A percentile compares a stretch with the other conserved stretches of the same genome.
These are phyloP conservation scores for Pseudotsuga menziesii DNA, from an alignment of 75 land plant species.

Conservation along the genomic window DNA sequence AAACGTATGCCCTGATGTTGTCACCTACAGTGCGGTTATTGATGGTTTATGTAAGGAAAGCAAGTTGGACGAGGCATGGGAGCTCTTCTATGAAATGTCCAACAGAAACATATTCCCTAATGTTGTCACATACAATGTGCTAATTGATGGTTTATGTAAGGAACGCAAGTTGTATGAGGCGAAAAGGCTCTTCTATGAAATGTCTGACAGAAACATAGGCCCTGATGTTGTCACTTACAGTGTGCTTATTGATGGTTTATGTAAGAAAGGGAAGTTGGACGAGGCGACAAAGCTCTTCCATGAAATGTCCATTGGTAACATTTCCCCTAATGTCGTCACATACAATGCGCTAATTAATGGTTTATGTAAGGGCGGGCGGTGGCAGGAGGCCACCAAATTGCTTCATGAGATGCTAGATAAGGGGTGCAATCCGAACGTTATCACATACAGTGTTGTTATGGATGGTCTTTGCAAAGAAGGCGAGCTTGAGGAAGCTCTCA, in stretches of 20 bases:
- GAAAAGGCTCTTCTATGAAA: constrained; percentile 14
- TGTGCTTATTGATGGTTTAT: constrained; percentile 25
- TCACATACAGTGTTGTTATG: constrained; percentile 69
- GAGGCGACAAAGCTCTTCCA: constrained; percentile 15
- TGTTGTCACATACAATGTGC: constrained; percentile 12
- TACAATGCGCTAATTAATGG: constrained; percentile 51
- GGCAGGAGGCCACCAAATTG: constrained; percentile 59
- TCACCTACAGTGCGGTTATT: constrained; percentile 27
- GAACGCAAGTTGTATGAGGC: constrained; percentile 8
- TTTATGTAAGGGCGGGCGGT: constrained; percentile 37
- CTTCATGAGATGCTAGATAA: constrained; percentile 55
- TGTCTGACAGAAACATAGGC: constrained; percentile 32
- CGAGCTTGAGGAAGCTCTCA: constrained; percentile 17
- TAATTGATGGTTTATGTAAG: constrained; percentile 26
- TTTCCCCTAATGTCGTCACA: constrained; percentile 22
- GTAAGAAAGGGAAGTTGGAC: constrained; percentile 15
- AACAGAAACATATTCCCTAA: constrained; percentile 10
- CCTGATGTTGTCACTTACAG: constrained; percentile 32
- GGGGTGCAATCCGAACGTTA: constrained; percentile 69
- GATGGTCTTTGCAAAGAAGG: constrained; percentile 34
- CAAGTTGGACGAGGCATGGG: constrained; percentile 7
- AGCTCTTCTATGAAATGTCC: constrained; percentile 3
- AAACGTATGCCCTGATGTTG: constrained; percentile 12
- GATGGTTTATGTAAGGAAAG: constrained; percentile 13
- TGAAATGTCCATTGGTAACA: constrained; percentile 19